Evolutionary conservation across 2,329 filamentous ascomycete genomes (phyloP), one percentile per base, ranked within the genome.

Genomic region (Sporothrix humicola): DNA sequence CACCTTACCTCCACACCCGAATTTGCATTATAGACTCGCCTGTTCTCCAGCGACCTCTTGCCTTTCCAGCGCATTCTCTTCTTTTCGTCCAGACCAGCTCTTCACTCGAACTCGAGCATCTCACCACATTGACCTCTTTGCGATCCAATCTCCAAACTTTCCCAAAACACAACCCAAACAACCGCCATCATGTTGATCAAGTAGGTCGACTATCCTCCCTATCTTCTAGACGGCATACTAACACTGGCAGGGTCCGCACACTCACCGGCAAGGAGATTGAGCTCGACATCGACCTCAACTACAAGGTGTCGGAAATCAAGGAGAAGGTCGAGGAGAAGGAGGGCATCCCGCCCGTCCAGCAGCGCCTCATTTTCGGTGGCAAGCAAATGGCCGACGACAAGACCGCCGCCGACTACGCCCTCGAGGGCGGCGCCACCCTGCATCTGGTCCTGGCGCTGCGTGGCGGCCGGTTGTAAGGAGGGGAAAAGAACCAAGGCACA

Each of bases 341-440:
- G 82, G 96, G 96, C 73, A 99, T 99, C 79, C 95, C 96, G 59
- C 96, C 96, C 0, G 94, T 96, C 20, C 96, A 99, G 84, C 96
- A 99, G 84, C 91, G 96, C 74, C 86, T 99, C 77, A 99, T 99
- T 80, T 98, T 92, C 81, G 94, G 95, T 72, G 96, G 96, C 80
- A 99, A 99, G 87, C 96, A 99, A 83, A 98, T 99, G 96, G 90
- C 91, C 81, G 96, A 99, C 81, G 95, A 98, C 79, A 97, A 97
- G 84, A 95, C 94, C 12, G 95, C 96, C 7, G 86, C 88, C 72
- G 95, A 98, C 79, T 98, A 98, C 82, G 90, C 89, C 77, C 93
- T 99, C 76, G 93, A 96, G 82, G 94, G 94, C 72, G 96, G 96
- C 74, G 93, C 94, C 76, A 99, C 95, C 50, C 87, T 99, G 78